Evolutionary conservation across 305 asterid species (phyloP), one percentile per base, ranked within the genome.

Genomic region (Fraxinus velutina): DNA sequence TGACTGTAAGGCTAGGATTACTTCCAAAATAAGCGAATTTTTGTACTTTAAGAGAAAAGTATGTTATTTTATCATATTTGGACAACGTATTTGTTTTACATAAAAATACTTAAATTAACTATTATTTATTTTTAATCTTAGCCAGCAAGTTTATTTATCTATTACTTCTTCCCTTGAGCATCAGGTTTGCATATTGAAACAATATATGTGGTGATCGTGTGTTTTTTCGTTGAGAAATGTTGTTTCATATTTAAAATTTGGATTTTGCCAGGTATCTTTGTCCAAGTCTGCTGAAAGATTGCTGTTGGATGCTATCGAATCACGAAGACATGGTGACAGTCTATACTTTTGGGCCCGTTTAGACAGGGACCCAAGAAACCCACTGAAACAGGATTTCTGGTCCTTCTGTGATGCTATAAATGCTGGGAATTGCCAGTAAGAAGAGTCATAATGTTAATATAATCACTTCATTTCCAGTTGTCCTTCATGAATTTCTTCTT

Each of bases 341-440:
- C 89, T 90, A 60, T 88, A 85, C 77, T 90, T 90, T 73, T 90
- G 92, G 92, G 89, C 86, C 81, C 86, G 90, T 73, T 82, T 88
- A 89, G 91, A 90, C 76, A 83, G 22, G 86, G 92, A 90, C 78
- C 86, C 86, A 15, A 84, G 93, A 62, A 87, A 88, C 71, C 83
- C 90, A 2, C 81, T 73, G 71, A 87, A 84, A 78, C 86, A 81
- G 74, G 90, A 90, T 80, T 90, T 90, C 80, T 90, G 93, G 93
- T 85, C 93, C 19, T 90, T 88, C 78, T 90, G 93, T 83, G 91
- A 90, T 84, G 83, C 89, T 76, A 76, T 86, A 73, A 90, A 88
- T 80, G 89, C 90, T 64, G 93, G 91, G 68, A 88, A 88, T 84
- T 90, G 91, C 90, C 82, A 70, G 93, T 90, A 88, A 84, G 93